Conservation (phyloP, 2,329 filamentous ascomycete species). For the Diplodia mutila region DNA sequence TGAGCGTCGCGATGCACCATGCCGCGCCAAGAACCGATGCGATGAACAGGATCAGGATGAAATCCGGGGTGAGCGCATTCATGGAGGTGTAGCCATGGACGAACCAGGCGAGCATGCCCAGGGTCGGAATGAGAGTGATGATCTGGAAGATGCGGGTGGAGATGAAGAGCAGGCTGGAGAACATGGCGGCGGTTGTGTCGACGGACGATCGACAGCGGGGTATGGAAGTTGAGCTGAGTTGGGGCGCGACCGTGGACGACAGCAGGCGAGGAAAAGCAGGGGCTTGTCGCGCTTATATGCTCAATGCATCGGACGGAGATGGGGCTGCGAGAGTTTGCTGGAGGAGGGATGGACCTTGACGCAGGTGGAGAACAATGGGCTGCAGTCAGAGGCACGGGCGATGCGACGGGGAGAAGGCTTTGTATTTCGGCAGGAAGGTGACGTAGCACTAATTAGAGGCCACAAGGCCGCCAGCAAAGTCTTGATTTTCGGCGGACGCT, state of each 20-base stretch:
- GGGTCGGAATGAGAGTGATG: constrained; percentile 63
- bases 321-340: constrained; percentile 1
- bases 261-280: neutral
- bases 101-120: constrained; percentile 68
- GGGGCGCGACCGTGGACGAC: neutral
- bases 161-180: constrained; percentile 63
- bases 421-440: constrained; percentile 1
- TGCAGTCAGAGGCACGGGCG: neutral
- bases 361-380: neutral
- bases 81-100: constrained; percentile 61
- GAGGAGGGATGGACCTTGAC: neutral
- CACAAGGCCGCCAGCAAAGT: neutral
- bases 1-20: constrained; percentile 64
- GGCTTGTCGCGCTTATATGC: neutral
- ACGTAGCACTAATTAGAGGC: constrained; percentile 16
- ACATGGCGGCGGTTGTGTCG: constrained; percentile 1
- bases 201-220: constrained; percentile 2
- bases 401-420: neutral
- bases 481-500: constrained; percentile 16
- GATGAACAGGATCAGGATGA: constrained; percentile 68
- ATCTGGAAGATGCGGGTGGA: constrained; percentile 65
- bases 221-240: neutral
- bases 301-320: neutral
- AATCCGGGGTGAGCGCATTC: constrained; percentile 62
- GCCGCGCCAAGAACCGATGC: constrained; percentile 63